Percentiles rank a stretch among this genome's conserved stretches.
Conservation (phyloP, 805 yeast species). For the Sungouiella thailandica region DNA sequence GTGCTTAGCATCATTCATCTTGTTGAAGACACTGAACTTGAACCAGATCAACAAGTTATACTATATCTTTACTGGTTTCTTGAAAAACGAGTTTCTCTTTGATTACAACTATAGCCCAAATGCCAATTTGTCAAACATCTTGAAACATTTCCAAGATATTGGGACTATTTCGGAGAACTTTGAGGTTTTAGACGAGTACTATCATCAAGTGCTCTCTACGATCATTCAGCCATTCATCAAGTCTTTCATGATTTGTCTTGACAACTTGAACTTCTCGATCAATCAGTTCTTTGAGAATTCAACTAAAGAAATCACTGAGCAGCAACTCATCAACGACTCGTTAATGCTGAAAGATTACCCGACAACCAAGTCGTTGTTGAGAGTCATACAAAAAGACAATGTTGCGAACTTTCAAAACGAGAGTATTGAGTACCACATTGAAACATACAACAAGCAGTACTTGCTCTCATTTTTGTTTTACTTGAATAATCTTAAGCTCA, state of each 20-base stretch:
- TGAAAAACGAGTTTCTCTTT: conserved; percentile 39
- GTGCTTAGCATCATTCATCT: conserved; percentile 49
- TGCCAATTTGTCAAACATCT: conserved; percentile 24
- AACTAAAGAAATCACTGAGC: conserved; percentile 13
- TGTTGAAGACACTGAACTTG: conserved; percentile 10
- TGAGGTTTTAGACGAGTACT: conserved; percentile 18
- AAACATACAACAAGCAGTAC: conserved; percentile 39
- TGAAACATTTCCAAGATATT: conserved; percentile 13
- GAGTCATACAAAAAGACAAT: conserved; percentile 13
- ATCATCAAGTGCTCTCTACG: conserved; percentile 22
- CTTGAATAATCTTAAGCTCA: conserved; percentile 29
- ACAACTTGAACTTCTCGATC: conserved; percentile 12
- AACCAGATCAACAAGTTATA: conserved; percentile 21
- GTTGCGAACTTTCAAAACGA: conserved; percentile 10
- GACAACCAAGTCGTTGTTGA: conserved; percentile 13
- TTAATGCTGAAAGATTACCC: conserved; percentile 18
- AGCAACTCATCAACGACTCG: conserved; percentile 20
- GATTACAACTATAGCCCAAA: conserved; percentile 33
- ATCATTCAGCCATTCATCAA: conserved; percentile 32
- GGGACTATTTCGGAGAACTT: conserved; percentile 16
- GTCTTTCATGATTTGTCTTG: conserved; percentile 27
- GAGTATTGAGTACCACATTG: conserved; percentile 22
- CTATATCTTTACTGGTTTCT: conserved; percentile 33
- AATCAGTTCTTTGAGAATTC: conserved; percentile 8
- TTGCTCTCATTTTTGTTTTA: conserved; percentile 36